A percentile compares a stretch with the other conserved stretches of the same genome.
phyloP scores from a whole-genome alignment of 2,329 filamentous ascomycete genomes.

The Ascosphaera apis region DNA sequence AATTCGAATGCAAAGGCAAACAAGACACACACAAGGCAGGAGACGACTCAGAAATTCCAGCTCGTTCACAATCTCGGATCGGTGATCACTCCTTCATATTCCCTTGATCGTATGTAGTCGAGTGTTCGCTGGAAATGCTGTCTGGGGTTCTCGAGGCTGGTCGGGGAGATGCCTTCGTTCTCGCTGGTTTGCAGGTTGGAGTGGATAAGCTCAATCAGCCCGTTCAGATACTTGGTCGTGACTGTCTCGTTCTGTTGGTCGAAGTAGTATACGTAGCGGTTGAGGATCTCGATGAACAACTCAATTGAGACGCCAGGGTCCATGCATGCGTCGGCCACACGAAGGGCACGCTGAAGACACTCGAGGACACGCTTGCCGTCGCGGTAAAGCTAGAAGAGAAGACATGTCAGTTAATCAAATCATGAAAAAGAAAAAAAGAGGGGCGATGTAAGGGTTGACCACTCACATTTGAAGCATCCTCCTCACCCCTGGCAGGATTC shows the following conservation, averaged over 20 bases:
- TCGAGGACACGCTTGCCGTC: slow-evolving; percentile 94
- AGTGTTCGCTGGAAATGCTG: slow-evolving; percentile 89
- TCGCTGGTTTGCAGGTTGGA: slow-evolving; percentile 78
- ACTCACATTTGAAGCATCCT: slow-evolving; percentile 57
- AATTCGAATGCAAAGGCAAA: background rate
- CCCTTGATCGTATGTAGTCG: slow-evolving; percentile 75
- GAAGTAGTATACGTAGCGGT: slow-evolving; percentile 98
- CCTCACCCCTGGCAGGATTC: slow-evolving; percentile 50
- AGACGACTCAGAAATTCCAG: background rate
- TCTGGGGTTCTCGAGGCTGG: slow-evolving; percentile 66
- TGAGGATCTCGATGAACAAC: slow-evolving; percentile 93
- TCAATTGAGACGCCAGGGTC: slow-evolving; percentile 93
- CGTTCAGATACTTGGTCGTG: slow-evolving; percentile 93
- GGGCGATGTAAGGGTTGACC: background rate
- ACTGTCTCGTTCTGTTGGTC: slow-evolving; percentile 98
- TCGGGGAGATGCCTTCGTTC: slow-evolving; percentile 38
- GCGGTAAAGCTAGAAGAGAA: slow-evolving; percentile 58
- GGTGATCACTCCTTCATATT: slow-evolving; percentile 78
- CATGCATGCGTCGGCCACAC: slow-evolving; percentile 97
- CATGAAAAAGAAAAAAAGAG: background rate
- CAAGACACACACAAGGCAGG: background rate
- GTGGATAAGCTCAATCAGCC: slow-evolving; percentile 92
- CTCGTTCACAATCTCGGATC: slow-evolving; percentile 27
- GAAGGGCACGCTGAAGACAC: slow-evolving; percentile 79
- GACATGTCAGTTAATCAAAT: background rate